Evolutionary conservation across 2,329 filamentous ascomycete species (phyloP).

Genomic region (Fusarium ambrosium): DNA sequence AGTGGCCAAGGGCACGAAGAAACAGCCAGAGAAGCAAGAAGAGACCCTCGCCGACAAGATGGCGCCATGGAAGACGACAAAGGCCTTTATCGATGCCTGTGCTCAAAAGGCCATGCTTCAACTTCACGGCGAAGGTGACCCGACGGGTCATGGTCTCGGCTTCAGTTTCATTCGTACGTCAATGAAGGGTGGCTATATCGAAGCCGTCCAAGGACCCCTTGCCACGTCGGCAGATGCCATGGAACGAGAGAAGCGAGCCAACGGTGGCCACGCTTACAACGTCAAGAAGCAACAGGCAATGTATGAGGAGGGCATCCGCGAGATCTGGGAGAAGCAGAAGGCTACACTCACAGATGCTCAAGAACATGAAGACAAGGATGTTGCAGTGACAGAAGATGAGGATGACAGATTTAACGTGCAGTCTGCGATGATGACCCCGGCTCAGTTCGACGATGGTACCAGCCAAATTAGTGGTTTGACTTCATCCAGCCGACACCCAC

Average conservation of each 20-base stretch:
- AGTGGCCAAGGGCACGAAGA: constrained; percentile 57
- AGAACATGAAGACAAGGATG: constrained; percentile 75
- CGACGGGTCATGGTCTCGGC: constrained; percentile 90
- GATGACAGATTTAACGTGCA: constrained; percentile 80
- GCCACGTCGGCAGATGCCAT: constrained; percentile 85
- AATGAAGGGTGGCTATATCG: constrained; percentile 97
- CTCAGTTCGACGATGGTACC: constrained; percentile 79
- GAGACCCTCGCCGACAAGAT: constrained; percentile 89
- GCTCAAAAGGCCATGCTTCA: constrained; percentile 97
- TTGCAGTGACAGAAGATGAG: constrained; percentile 70
- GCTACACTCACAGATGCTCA: constrained; percentile 79
- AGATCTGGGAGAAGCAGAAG: constrained; percentile 93
- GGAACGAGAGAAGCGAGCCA: constrained; percentile 87
- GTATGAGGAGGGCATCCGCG: constrained; percentile 90
- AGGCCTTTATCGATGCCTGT: constrained; percentile 94
- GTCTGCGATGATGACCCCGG: constrained; percentile 76
- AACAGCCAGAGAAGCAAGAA: constrained; percentile 63
- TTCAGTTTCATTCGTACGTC: constrained; percentile 98
- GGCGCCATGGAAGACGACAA: constrained; percentile 96
- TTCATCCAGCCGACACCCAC: constrained; percentile 73
- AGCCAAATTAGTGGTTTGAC: constrained; percentile 82
- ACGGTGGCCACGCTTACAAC: constrained; percentile 96
- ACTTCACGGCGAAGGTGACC: constrained; percentile 93
- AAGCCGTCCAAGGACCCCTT: constrained; percentile 77
- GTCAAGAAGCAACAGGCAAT: constrained; percentile 93